A percentile compares a stretch with the other conserved stretches of the same genome.
Conservation (phyloP, 805 yeast genomes). For the Komagataella mondaviorum region DNA sequence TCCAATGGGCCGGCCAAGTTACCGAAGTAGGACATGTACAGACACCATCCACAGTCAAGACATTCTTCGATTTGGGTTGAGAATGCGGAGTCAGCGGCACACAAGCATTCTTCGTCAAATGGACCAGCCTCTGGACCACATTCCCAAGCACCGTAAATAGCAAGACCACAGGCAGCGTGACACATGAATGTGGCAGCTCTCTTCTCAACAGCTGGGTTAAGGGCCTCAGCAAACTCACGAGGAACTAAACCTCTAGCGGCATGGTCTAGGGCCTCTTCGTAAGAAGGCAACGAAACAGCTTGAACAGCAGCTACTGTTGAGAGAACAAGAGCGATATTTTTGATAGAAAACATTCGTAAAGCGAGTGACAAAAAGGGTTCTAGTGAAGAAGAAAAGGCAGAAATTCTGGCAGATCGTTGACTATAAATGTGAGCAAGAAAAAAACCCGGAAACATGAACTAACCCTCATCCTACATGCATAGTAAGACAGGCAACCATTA, state of each 20-base stretch:
- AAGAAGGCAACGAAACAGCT: background rate
- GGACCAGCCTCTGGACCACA: constrained; percentile 1
- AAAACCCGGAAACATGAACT: background rate
- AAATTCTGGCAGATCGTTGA: background rate
- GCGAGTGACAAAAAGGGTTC: background rate
- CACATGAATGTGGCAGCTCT: background rate
- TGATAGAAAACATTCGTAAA: background rate
- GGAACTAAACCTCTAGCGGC: background rate
- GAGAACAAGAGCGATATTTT: background rate
- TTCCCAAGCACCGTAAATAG: background rate
- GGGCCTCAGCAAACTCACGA: background rate
- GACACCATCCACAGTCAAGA: constrained; percentile 5
- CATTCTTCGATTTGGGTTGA: constrained; percentile 1
- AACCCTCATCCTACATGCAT: background rate
- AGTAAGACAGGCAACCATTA: background rate
- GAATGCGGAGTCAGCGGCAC: constrained; percentile 6
- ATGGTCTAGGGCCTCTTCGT: background rate
- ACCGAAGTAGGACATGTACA: background rate
- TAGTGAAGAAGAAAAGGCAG: background rate
- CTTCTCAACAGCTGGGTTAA: background rate
- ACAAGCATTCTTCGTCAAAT: constrained; percentile 3
- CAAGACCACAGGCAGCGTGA: background rate
- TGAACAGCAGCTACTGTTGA: background rate
- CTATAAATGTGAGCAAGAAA: background rate
- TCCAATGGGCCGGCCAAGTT: constrained; percentile 10